These are phyloP conservation scores for Xylaria sp. DNA, from an alignment of 2,329 filamentous ascomycete genomes.

Conservation along the genomic window DNA sequence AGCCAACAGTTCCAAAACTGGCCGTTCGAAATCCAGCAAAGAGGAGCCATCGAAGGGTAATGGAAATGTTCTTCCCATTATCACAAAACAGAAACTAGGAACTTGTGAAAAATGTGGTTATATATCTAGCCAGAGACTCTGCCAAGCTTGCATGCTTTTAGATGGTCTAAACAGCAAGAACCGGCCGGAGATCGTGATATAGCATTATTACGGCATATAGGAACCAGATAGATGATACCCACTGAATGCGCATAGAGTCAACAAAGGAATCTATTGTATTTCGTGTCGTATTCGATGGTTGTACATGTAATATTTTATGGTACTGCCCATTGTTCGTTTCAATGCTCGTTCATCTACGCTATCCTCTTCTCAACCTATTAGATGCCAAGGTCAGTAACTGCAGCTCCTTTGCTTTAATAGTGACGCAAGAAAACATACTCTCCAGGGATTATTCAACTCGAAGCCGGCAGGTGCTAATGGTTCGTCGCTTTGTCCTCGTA, in stretches of 20 bases:
- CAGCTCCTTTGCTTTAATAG: slow-evolving; percentile 15
- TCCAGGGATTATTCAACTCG: slow-evolving; percentile 72
- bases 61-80: slow-evolving; percentile 46
- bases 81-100: slow-evolving; percentile 77
- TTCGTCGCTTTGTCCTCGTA: slow-evolving; percentile 68
- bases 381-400: slow-evolving; percentile 25
- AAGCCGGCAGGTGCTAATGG: slow-evolving; percentile 67
- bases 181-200: slow-evolving; percentile 67
- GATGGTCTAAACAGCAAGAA: slow-evolving; percentile 87
- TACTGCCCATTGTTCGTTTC: slow-evolving; percentile 19
- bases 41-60: slow-evolving; percentile 46
- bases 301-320: slow-evolving; percentile 38
- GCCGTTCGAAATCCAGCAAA: slow-evolving; percentile 50
- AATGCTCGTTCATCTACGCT: slow-evolving; percentile 49
- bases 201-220: slow-evolving; percentile 36
- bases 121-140: slow-evolving; percentile 91
- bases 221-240: slow-evolving; percentile 44
- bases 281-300: slow-evolving; percentile 40
- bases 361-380: slow-evolving; percentile 65
- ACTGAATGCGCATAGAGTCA: slow-evolving; percentile 25
- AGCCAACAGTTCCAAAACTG: slow-evolving; percentile 50
- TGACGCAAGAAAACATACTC: slow-evolving; percentile 56
- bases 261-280: slow-evolving; percentile 37
- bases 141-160: slow-evolving; percentile 90
- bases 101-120: slow-evolving; percentile 91